phyloP scores from a whole-genome alignment of 1,139 yeast species.

The Taiozyma sp. region DNA sequence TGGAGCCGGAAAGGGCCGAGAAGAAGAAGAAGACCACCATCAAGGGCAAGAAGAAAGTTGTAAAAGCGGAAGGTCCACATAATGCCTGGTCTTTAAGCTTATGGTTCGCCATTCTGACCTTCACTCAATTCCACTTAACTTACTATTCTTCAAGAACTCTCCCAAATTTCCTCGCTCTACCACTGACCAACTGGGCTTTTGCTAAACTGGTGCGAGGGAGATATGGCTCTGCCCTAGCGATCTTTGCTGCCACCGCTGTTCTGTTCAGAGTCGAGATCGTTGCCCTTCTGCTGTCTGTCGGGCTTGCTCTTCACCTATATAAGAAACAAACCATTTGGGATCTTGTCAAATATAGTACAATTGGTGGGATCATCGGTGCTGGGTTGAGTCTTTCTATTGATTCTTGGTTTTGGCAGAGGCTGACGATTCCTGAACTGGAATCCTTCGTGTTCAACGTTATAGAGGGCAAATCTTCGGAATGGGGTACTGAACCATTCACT shows the following conservation, averaged over 20 bases:
- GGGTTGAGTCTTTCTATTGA: conserved; percentile 52
- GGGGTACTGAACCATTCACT: conserved; percentile 81
- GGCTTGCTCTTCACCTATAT: conserved; percentile 34
- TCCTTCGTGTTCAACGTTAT: conserved; percentile 73
- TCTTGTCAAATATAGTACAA: conserved; percentile 36
- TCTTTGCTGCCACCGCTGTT: conserved; percentile 60
- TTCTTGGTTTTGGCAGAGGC: conserved; percentile 66
- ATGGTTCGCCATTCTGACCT: conserved; percentile 57
- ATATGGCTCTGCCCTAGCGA: conserved; percentile 43
- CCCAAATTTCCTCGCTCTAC: conserved; percentile 84
- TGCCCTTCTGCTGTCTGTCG: conserved; percentile 50
- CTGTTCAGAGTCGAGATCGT: conserved; percentile 74
- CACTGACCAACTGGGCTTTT: conserved; percentile 58
- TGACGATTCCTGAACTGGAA: conserved; percentile 64
- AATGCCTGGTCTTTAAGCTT: conserved; percentile 32
- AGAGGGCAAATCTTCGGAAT: conserved; percentile 63
- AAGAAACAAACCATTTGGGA: conserved; percentile 40
- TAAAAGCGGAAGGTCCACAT: neutral
- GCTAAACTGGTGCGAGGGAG: conserved; percentile 48
- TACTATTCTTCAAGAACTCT: conserved; percentile 77
- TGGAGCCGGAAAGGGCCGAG: conserved; percentile 3
- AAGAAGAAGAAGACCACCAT: conserved; percentile 4
- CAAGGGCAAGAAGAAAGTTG: neutral
- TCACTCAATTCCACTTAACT: conserved; percentile 73
- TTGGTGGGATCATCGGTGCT: conserved; percentile 57